A percentile compares a stretch with the other conserved stretches of the same genome.
These are phyloP conservation scores for Brassica nigra DNA, from an alignment of 345 rosid genomes.

Conservation along the genomic window DNA sequence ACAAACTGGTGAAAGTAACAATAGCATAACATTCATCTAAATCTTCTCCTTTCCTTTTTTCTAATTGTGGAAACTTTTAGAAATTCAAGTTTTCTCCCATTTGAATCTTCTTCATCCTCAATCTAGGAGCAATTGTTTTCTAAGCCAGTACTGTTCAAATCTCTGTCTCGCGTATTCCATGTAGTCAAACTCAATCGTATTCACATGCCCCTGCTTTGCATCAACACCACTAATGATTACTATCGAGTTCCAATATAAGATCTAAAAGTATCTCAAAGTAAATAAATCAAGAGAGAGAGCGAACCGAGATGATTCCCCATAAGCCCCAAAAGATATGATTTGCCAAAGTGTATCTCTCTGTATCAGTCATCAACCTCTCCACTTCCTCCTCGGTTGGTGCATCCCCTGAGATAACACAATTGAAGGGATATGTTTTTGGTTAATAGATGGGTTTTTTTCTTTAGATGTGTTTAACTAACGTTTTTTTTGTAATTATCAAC, in stretches of 20 bases:
- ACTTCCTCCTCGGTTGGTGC: slow-evolving; percentile 53
- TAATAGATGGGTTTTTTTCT: neutral
- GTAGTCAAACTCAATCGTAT: slow-evolving; percentile 57
- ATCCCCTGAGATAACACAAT: slow-evolving; percentile 42
- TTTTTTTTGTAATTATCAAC: neutral
- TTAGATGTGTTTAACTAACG: neutral
- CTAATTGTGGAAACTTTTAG: neutral
- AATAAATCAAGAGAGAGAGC: neutral
- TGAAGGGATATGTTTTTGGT: neutral
- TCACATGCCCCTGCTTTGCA: slow-evolving; percentile 46
- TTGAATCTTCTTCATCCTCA: slow-evolving; percentile 8
- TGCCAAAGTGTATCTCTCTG: slow-evolving; percentile 69
- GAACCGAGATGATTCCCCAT: slow-evolving; percentile 67
- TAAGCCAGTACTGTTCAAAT: slow-evolving; percentile 56
- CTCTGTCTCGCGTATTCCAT: slow-evolving; percentile 65
- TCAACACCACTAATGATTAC: slow-evolving; percentile 4
- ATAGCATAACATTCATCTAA: slow-evolving; percentile 6
- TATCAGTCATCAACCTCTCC: slow-evolving; percentile 43
- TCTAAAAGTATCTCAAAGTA: neutral
- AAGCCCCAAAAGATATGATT: slow-evolving; percentile 82
- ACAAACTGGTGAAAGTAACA: slow-evolving; percentile 18
- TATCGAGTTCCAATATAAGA: neutral
- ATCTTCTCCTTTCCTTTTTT: neutral
- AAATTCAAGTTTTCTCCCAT: neutral
- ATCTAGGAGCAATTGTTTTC: slow-evolving; percentile 41